A percentile compares a stretch with the other conserved stretches of the same genome.
Evolutionary conservation across 352 stramenopile species (phyloP).

Genomic region (Pythium insidiosum): DNA sequence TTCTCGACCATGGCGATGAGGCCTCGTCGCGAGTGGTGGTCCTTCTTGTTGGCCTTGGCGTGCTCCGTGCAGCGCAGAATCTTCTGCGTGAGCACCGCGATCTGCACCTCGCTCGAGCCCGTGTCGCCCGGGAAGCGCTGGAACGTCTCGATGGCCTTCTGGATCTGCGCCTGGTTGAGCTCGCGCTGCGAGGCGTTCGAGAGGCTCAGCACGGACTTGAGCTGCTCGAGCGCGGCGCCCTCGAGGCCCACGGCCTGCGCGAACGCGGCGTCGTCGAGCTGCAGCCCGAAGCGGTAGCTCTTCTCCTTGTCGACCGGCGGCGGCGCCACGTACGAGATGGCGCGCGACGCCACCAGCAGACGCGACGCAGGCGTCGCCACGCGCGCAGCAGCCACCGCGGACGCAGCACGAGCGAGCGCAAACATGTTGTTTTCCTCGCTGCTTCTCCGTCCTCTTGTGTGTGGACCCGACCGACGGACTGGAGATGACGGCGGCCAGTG

Average conservation of each 20-base stretch:
- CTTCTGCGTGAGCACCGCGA: conserved; percentile 82
- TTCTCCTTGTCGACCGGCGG: conserved; percentile 38
- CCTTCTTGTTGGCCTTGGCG: conserved; percentile 76
- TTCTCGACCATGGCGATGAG: conserved; percentile 84
- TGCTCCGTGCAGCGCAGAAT: conserved; percentile 72
- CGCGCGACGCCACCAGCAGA: conserved; percentile 14
- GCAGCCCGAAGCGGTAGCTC: conserved; percentile 62
- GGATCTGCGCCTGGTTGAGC: conserved; percentile 76
- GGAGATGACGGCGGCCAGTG: too few species aligned
- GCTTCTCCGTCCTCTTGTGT: too few species aligned
- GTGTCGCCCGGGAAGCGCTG: conserved; percentile 83
- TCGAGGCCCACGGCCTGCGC: conserved; percentile 25
- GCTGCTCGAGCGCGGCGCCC: conserved; percentile 26
- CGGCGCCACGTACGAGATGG: conserved; percentile 57
- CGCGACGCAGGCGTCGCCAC: not conserved
- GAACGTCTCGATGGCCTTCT: conserved; percentile 76
- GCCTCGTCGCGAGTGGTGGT: conserved; percentile 80
- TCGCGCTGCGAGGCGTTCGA: conserved; percentile 75
- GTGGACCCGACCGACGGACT: too few species aligned
- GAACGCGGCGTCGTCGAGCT: conserved; percentile 36
- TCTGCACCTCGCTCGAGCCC: conserved; percentile 79
- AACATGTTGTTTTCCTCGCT: too few species aligned
- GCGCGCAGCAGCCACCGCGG: not conserved
- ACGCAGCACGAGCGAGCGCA: not conserved
- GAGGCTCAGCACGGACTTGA: conserved; percentile 68